Evolutionary conservation across 768 basidiomycete genomes (phyloP).

Genomic region (Xerocomellus amylosporus): DNA sequence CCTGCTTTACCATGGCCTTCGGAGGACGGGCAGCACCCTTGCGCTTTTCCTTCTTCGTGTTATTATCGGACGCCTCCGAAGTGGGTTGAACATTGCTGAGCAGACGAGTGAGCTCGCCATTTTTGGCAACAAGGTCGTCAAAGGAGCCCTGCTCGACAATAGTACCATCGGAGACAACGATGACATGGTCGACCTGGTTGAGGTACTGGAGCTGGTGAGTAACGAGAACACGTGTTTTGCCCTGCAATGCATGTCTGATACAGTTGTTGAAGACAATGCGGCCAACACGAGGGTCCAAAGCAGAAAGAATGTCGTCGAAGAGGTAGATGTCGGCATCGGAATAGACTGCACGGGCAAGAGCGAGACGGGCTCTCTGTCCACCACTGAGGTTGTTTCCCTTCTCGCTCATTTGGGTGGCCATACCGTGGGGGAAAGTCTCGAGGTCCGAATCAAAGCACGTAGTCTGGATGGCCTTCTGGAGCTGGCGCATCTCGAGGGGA

Average conservation of each 20-base stretch:
- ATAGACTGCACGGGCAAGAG: constrained; percentile 46
- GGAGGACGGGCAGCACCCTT: constrained; percentile 13
- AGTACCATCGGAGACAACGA: constrained; percentile 45
- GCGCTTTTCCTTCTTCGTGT: constrained; percentile 17
- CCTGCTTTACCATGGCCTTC: constrained; percentile 10
- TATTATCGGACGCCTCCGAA: constrained; percentile 3
- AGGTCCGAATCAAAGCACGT: constrained; percentile 31
- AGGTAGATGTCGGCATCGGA: constrained; percentile 41
- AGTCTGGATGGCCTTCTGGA: constrained; percentile 27
- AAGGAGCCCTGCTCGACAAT: constrained; percentile 47
- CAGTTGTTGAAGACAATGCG: constrained; percentile 31
- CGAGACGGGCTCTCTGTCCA: constrained; percentile 49
- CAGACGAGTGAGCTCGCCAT: constrained; percentile 28
- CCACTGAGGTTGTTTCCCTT: constrained; percentile 45
- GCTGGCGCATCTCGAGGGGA: constrained; percentile 24
- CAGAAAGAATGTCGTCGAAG: constrained; percentile 47
- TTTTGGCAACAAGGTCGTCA: constrained; percentile 33
- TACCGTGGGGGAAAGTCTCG: constrained; percentile 27
- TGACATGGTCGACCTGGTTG: constrained; percentile 41
- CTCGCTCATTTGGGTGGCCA: constrained; percentile 46
- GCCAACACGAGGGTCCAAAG: constrained; percentile 46
- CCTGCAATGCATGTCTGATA: constrained; percentile 21
- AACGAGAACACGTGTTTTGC: constrained; percentile 29
- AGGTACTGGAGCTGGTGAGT: constrained; percentile 34
- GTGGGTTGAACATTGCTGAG: constrained; percentile 20